Percentiles rank a stretch among this genome's conserved stretches.
Evolutionary conservation across 768 basidiomycete genomes (phyloP).

Genomic region (Lactarius sanguifluus): DNA sequence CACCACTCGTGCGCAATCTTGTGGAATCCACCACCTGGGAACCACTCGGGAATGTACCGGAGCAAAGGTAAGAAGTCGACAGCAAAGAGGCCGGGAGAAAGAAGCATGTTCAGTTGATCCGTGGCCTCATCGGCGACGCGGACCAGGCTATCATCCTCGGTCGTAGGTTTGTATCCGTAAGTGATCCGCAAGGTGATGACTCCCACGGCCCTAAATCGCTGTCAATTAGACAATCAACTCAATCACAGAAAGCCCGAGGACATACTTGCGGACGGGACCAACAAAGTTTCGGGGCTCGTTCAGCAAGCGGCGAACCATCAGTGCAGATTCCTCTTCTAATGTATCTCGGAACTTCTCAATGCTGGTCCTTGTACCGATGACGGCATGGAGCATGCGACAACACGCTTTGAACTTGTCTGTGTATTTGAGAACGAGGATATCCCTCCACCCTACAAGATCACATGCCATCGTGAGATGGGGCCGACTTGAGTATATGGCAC

Average conservation of each 20-base stretch:
- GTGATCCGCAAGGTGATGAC: constrained; percentile 30
- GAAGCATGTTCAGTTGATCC: too few relatives aligned
- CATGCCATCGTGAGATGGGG: too few relatives aligned
- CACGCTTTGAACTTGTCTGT: constrained; percentile 30
- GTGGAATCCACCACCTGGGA: constrained; percentile 33
- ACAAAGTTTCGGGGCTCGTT: constrained; percentile 25
- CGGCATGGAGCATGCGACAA: constrained; percentile 27
- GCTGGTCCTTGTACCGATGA: constrained; percentile 27
- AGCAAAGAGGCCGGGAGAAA: not conserved
- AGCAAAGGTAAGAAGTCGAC: constrained; percentile 33
- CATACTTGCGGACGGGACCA: constrained; percentile 30
- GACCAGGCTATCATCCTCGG: constrained; percentile 15
- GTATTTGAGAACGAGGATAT: too few relatives aligned
- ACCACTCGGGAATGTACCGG: constrained; percentile 31
- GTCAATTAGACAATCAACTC: not conserved
- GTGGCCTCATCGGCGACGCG: too few relatives aligned
- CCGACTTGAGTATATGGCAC: too few relatives aligned
- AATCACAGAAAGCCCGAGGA: not conserved
- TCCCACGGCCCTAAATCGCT: constrained; percentile 24
- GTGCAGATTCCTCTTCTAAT: constrained; percentile 26
- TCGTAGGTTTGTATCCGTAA: constrained; percentile 28
- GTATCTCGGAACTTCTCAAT: constrained; percentile 28
- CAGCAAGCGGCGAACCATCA: constrained; percentile 25
- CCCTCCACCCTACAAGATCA: too few relatives aligned
- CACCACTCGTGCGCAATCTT: constrained; percentile 28